Base-by-base conservation (phyloP, 2,329 filamentous ascomycete genomes). In the Botrytis deweyae region DNA sequence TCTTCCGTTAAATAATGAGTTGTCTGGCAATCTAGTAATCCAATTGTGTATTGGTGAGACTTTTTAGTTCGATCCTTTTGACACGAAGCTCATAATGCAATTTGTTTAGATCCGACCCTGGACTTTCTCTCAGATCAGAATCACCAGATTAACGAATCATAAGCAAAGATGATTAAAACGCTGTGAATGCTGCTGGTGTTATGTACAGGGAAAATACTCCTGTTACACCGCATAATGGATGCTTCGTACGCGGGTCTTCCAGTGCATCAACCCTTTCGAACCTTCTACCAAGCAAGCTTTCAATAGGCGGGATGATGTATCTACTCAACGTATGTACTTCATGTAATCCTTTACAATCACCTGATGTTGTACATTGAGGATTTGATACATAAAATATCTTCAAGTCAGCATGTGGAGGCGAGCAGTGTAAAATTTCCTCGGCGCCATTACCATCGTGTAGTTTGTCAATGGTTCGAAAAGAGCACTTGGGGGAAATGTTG, bases 1-100 rank as follows among this genome's bases (percentile, higher is more conserved):
- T 61, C 52, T 72, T 61, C 52, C 29, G 52, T 68, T 46, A 49
- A 69, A 72, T 42, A 22, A 68, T 67, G 61, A 55, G 40, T 55
- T 72, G 63, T 72, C 46, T 40, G 44, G 16, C 36, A 40, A 36
- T 69, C 40, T 29, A n/a, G 29, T 8, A 40, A 29, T 61, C 64
- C 38, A 33, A 20, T 49, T 65, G 22, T n/a, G 71, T 69, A 44
- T 72, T 72, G 49, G 71, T 72, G 71, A 72, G 71, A 72, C 52
- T 33, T 42, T 67, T 59, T 72, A 69, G 63, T 29, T 72, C 22
- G 46, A 69, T 46, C 49, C 49, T 61, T 29, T 40, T 52, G 22
- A 69, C 71, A 58, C 46, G 55, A 68, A 69, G 70, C 46, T 52
- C 62, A 58, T 25, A 52, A 64, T 49, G 61, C 62, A 66, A 72